Base-by-base conservation (phyloP, 495 filamentous ascomycete species). In the Aspergillus olivimuriae region DNA sequence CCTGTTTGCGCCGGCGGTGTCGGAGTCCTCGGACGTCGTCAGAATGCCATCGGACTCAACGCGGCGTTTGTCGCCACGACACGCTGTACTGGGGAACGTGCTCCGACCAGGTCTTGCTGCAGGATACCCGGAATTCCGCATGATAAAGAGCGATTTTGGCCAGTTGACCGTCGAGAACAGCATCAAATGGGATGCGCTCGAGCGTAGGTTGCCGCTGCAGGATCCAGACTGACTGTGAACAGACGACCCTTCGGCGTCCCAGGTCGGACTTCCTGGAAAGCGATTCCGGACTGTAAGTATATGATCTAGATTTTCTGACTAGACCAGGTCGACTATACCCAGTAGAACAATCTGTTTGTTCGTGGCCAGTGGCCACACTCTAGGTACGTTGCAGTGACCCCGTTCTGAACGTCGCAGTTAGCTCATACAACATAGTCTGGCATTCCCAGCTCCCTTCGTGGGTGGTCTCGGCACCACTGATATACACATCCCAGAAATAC, bases 361-460 rank as follows among this genome's bases (percentile, higher is more conserved):
- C 73, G 75, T 26, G 70, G 75, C 28, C 74, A 77, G 75, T 26
- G 70, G 75, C 28, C 74, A 77, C 55, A 76, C 68, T 9, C 58
- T 73, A 2, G 58, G 62, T 66, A 52, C 23, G 62, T 11, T 28
- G 11, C 43, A 9, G 5, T 11, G 5, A 7, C 15, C 14, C 0
- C 0, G 22, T 10, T 2, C 6, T 12, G 17, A 9, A 20, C 1
- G 19, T 26, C 4, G 18, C 0, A 18, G 3, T 15, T 18, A 14
- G 15, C 47, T 53, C 22, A 52, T 14, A 36, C 15, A 28, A 6
- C 11, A 15, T 40, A 50, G 64, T 76, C 24, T 79, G 73, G 72
- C 66, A 76, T 55, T 71, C 70, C 15, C 73, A 77, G 60, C 69
- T 77, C 6, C 74, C 75, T 4, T 41, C 48, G 14, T 79, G 72